These are phyloP conservation scores for Ampelomyces quisqualis DNA, from an alignment of 2,329 filamentous ascomycete genomes.

Conservation along the genomic window DNA sequence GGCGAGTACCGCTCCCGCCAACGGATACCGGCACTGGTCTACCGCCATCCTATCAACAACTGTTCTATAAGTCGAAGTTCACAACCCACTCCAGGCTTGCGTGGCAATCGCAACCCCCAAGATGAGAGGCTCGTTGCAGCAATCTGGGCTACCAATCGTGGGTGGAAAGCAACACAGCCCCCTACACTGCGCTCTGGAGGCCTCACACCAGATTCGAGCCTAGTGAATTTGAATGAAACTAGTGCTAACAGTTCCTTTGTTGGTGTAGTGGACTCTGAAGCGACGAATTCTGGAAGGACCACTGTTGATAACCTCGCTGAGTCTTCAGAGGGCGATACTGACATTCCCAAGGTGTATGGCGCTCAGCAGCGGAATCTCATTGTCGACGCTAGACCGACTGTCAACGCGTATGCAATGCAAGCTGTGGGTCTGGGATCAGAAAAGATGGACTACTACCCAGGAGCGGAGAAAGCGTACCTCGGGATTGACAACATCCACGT, in stretches of 20 bases:
- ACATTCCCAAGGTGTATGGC: conserved; percentile 65
- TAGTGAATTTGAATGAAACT: conserved; percentile 35
- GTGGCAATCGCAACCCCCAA: conserved; percentile 86
- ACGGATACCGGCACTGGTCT: conserved; percentile 85
- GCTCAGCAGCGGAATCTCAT: conserved; percentile 93
- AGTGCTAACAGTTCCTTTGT: conserved; percentile 41
- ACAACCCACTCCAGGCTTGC: conserved; percentile 83
- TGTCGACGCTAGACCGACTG: conserved; percentile 88
- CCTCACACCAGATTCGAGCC: conserved; percentile 36
- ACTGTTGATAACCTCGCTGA: conserved; percentile 32
- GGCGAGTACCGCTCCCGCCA: conserved; percentile 83
- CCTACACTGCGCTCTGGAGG: conserved; percentile 28
- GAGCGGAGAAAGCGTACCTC: conserved; percentile 85
- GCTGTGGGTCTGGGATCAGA: conserved; percentile 90
- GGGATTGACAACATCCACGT: conserved; percentile 99
- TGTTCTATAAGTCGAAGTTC: conserved; percentile 95
- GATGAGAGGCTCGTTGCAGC: conserved; percentile 92
- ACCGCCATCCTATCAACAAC: conserved; percentile 95
- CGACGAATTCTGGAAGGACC: conserved; percentile 15
- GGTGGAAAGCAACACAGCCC: conserved; percentile 34
- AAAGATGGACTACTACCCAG: conserved; percentile 96
- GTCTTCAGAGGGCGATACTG: conserved; percentile 41
- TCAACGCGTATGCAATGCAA: conserved; percentile 95
- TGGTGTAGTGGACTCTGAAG: conserved; percentile 30
- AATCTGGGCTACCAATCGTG: conserved; percentile 72